Percentiles rank a stretch among this genome's conserved stretches.
Evolutionary conservation across 148 eudicot species (phyloP).

Genomic region (Rhododendron ovatum): DNA sequence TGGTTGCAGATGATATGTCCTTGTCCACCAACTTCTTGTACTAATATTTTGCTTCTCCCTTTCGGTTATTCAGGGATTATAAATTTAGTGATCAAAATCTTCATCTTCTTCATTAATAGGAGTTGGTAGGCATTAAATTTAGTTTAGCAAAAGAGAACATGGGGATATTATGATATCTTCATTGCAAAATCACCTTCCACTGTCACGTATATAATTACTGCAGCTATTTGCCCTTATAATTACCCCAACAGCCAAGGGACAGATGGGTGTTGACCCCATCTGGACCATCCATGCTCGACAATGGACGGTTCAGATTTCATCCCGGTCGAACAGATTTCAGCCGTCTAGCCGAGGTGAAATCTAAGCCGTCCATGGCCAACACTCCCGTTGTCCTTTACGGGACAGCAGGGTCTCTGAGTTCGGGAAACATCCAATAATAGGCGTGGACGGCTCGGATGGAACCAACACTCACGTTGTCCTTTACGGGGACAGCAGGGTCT

Average conservation of each 20-base stretch:
- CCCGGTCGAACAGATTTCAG: rapidly evolving
- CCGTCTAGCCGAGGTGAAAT: too few relatives aligned
- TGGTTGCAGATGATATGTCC: not conserved
- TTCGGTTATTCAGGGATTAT: not conserved
- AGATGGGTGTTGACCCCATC: too few relatives aligned
- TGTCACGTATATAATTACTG: not conserved
- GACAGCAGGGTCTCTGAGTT: too few relatives aligned
- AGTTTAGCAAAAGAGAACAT: not conserved
- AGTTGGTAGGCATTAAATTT: not conserved
- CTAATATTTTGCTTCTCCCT: too few relatives aligned
- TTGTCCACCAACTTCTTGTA: not conserved
- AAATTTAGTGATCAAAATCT: not conserved
- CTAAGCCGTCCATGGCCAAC: too few relatives aligned
- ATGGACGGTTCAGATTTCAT: too few relatives aligned
- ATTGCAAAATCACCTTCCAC: not conserved
- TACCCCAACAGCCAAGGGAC: not conserved
- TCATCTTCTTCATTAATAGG: not conserved
- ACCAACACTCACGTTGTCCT: too few relatives aligned
- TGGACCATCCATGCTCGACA: too few relatives aligned
- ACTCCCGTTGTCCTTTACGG: too few relatives aligned
- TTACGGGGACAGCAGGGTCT: too few relatives aligned
- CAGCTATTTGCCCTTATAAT: not conserved
- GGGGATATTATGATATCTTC: not conserved
- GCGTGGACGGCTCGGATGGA: too few relatives aligned
- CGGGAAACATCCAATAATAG: too few relatives aligned